Conservation (phyloP, 345 rosid species). For the Iberis pinnata region DNA sequence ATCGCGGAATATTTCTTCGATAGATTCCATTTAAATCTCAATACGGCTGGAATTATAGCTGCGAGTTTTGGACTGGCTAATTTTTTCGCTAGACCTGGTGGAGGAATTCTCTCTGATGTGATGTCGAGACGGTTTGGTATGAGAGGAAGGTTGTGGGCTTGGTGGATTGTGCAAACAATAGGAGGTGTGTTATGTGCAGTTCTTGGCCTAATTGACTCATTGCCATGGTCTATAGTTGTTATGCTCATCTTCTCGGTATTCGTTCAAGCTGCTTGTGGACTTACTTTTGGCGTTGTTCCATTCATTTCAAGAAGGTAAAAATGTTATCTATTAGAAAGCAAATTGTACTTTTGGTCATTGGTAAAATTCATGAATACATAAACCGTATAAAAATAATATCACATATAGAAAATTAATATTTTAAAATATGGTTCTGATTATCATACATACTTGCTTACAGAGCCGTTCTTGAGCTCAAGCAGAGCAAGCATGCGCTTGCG, state of each 20-base stretch:
- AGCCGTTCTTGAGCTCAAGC: too few relatives aligned
- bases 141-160: constrained; percentile 83
- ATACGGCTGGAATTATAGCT: constrained; percentile 80
- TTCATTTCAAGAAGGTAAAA: constrained; percentile 71
- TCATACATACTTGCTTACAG: too few relatives aligned
- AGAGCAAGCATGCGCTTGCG: too few relatives aligned
- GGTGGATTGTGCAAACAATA: constrained; percentile 65
- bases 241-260: constrained; percentile 73
- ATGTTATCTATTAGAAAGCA: background rate
- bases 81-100: constrained; percentile 63
- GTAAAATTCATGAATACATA: too few relatives aligned
- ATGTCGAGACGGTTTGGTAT: constrained; percentile 64
- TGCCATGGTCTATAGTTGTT: constrained; percentile 44
- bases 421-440: too few relatives aligned
- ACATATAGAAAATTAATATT: too few relatives aligned
- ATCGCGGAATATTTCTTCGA: constrained; percentile 86
- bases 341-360: too few relatives aligned
- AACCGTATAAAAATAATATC: too few relatives aligned
- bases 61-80: constrained; percentile 88
- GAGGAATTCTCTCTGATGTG: constrained; percentile 61
- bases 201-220: constrained; percentile 46
- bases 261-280: constrained; percentile 84
- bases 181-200: constrained; percentile 62
- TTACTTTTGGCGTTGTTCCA: constrained; percentile 88
- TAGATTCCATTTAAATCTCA: constrained; percentile 59